Conservation (phyloP, 108 stramenopile genomes). For the Poteriospumella lacustris region DNA sequence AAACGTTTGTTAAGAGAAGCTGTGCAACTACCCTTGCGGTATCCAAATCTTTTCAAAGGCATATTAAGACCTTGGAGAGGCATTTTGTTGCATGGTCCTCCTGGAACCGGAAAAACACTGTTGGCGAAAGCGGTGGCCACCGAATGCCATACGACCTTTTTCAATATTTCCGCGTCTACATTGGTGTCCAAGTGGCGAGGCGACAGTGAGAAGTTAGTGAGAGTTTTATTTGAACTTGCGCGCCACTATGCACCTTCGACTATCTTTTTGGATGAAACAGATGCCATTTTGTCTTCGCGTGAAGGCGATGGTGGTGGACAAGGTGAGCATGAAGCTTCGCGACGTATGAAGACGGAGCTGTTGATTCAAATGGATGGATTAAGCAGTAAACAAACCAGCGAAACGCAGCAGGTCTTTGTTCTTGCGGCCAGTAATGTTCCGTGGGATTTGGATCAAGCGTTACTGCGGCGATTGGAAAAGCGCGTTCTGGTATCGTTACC, state of each 20-base stretch:
- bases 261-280: constrained; percentile 28
- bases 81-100: constrained; percentile 69
- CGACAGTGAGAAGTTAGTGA: constrained; percentile 18
- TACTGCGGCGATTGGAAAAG: constrained; percentile 23
- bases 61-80: constrained; percentile 43
- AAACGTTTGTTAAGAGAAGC: constrained; percentile 64
- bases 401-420: constrained; percentile 3
- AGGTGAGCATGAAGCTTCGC: constrained; percentile 27
- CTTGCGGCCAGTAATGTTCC: constrained; percentile 27
- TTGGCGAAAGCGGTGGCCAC: constrained; percentile 69
- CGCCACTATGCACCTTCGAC: constrained; percentile 23
- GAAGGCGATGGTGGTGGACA: constrained; percentile 22
- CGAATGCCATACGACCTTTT: constrained; percentile 51
- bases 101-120: constrained; percentile 73
- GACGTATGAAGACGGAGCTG: constrained; percentile 27
- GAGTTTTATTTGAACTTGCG: constrained; percentile 27
- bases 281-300: constrained; percentile 5
- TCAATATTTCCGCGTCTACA: constrained; percentile 29
- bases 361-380: constrained; percentile 30
- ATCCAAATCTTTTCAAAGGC: background rate
- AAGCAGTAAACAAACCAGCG: background rate
- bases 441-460: constrained; percentile 27
- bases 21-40: constrained; percentile 54
- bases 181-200: constrained; percentile 21
- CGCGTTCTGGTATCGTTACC: constrained; percentile 21